phyloP scores from a whole-genome alignment of 2,329 filamentous ascomycete species.

The Fusarium cyanostomum region DNA sequence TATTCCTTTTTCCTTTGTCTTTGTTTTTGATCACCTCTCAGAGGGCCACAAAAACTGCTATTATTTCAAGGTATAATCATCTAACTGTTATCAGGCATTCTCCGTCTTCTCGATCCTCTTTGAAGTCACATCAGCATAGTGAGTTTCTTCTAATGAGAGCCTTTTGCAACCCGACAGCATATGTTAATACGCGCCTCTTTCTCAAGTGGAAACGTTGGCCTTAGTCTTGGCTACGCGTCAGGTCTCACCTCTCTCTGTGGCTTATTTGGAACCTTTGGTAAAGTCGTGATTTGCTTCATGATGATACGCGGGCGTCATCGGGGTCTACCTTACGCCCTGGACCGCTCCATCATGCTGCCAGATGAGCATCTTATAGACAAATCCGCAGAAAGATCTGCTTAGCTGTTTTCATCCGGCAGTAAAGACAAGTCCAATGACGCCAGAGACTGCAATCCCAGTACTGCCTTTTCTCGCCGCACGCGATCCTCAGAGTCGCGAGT shows the following conservation, averaged over 20 bases:
- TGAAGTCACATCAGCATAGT: slow-evolving; percentile 47
- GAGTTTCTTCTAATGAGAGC: slow-evolving; percentile 6
- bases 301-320: slow-evolving; percentile 51
- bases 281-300: slow-evolving; percentile 47
- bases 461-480: too few species aligned
- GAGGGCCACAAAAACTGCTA: too few species aligned
- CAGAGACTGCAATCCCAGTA: too few species aligned
- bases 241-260: slow-evolving; percentile 41
- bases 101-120: slow-evolving; percentile 45
- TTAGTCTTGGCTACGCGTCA: slow-evolving; percentile 46
- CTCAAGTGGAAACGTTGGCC: slow-evolving; percentile 46
- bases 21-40: too few species aligned
- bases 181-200: not conserved
- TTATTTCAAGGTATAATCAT: not conserved
- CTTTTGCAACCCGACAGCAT: not conserved
- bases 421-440: too few species aligned
- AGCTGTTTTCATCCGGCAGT: too few species aligned
- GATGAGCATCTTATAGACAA: too few species aligned
- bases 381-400: too few species aligned
- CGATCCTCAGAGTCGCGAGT: too few species aligned
- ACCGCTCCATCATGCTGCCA: slow-evolving; percentile 46
- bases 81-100: slow-evolving; percentile 34
- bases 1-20: too few species aligned
- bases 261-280: slow-evolving; percentile 45
- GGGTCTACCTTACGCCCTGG: slow-evolving; percentile 45